Evolutionary conservation across 345 rosid genomes (phyloP).

Genomic region (Orychophragmus violaceus): DNA sequence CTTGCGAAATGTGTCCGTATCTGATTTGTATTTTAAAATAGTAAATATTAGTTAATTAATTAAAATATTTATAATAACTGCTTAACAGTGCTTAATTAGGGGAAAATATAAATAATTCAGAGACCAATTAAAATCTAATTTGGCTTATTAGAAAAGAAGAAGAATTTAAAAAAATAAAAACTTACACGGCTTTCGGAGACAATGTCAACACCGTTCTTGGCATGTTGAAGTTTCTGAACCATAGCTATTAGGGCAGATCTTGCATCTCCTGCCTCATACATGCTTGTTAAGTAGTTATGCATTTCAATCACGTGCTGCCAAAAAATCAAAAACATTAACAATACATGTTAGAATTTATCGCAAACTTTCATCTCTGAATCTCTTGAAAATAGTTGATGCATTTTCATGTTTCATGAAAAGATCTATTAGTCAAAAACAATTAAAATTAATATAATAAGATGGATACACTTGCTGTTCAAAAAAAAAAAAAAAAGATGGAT

Average conservation of each 20-base stretch:
- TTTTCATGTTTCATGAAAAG: background rate
- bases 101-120: background rate
- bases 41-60: background rate
- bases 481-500: too few species aligned
- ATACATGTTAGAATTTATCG: background rate
- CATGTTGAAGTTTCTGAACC: slow-evolving; percentile 95
- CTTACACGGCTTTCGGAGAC: slow-evolving; percentile 89
- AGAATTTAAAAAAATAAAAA: background rate
- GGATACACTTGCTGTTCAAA: too few species aligned
- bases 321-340: background rate
- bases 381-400: background rate
- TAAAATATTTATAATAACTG: background rate
- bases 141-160: background rate
- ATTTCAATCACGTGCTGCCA: slow-evolving; percentile 77
- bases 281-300: slow-evolving; percentile 96
- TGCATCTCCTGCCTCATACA: slow-evolving; percentile 96
- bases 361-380: background rate
- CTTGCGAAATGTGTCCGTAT: slow-evolving; percentile 93
- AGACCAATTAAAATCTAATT: background rate
- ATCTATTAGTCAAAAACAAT: too few species aligned
- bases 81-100: background rate
- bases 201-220: slow-evolving; percentile 85
- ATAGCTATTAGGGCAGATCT: slow-evolving; percentile 88
- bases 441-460: background rate
- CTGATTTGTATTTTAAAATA: slow-evolving; percentile 30